Percentiles rank a stretch among this genome's conserved stretches.
Conservation (phyloP, 192 early-diverging fungal genomes). For the Thamnidium elegans region DNA sequence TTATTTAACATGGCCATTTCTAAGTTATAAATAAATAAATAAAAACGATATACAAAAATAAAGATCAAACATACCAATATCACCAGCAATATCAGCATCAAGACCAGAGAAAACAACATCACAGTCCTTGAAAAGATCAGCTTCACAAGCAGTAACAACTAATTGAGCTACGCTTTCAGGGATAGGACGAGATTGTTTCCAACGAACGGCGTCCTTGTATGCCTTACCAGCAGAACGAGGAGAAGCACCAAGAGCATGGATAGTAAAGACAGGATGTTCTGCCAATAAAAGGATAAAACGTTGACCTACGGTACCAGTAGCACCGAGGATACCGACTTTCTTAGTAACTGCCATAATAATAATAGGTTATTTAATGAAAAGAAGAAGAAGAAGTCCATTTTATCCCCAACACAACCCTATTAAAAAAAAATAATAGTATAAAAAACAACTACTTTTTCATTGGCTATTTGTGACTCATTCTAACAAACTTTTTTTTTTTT, state of each 20-base stretch:
- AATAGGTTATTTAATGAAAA: neutral
- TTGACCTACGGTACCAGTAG: constrained; percentile 97
- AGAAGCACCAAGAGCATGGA: constrained; percentile 89
- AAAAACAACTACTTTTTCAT: neutral
- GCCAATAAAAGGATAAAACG: constrained; percentile 91
- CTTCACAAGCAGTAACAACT: constrained; percentile 70
- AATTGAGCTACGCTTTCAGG: constrained; percentile 56
- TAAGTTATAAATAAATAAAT: constrained; percentile 15
- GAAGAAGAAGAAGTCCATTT: neutral
- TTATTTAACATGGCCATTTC: constrained; percentile 87
- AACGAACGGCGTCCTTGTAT: constrained; percentile 76
- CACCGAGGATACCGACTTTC: constrained; percentile 89
- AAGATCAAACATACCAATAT: constrained; percentile 56
- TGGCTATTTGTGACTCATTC: constrained; percentile 2
- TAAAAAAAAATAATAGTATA: too few species aligned
- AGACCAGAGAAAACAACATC: constrained; percentile 94
- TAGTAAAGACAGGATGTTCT: constrained; percentile 79
- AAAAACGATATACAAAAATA: constrained; percentile 8
- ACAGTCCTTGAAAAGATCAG: constrained; percentile 74
- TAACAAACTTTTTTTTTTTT: neutral
- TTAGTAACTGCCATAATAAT: constrained; percentile 27
- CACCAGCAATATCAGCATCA: constrained; percentile 91
- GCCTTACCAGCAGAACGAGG: constrained; percentile 84
- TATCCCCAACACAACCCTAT: too few species aligned
- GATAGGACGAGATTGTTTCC: constrained; percentile 85